Conservation (phyloP, 768 basidiomycete genomes). For the Polyporus arcularius region DNA sequence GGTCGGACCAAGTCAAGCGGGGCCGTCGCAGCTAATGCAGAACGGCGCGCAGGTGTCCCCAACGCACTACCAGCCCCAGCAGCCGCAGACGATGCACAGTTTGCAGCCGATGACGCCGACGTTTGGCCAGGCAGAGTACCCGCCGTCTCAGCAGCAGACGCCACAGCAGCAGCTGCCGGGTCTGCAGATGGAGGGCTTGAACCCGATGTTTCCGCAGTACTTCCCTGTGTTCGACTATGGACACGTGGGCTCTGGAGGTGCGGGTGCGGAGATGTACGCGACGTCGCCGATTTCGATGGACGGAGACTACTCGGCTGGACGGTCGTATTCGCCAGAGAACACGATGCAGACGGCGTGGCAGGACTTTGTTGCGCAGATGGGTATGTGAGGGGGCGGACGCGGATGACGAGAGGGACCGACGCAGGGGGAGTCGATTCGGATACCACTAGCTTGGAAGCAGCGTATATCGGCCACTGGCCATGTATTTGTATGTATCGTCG, state of each 20-base stretch:
- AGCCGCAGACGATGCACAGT: constrained; percentile 11
- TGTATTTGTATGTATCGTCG: constrained; percentile 13
- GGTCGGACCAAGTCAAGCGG: constrained; percentile 21
- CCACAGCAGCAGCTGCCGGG: constrained; percentile 13
- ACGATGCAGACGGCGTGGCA: constrained; percentile 34
- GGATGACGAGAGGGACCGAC: background rate
- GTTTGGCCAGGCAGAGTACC: constrained; percentile 7
- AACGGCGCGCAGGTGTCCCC: constrained; percentile 28
- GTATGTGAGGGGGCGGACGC: constrained; percentile 18
- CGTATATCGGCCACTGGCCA: background rate
- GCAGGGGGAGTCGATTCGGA: too few relatives aligned
- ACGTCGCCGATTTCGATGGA: constrained; percentile 29
- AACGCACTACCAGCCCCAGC: constrained; percentile 23
- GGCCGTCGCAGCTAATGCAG: constrained; percentile 26
- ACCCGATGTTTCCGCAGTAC: constrained; percentile 57
- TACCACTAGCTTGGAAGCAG: constrained; percentile 6
- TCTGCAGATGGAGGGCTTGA: constrained; percentile 24
- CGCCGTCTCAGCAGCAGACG: constrained; percentile 1
- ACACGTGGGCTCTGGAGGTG: constrained; percentile 29
- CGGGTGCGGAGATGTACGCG: constrained; percentile 28
- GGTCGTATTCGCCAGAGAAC: constrained; percentile 39
- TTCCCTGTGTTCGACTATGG: constrained; percentile 79
- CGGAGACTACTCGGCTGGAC: constrained; percentile 26
- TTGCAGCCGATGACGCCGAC: constrained; percentile 20
- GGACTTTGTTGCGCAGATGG: constrained; percentile 36